phyloP scores from a whole-genome alignment of 208 protist genomes.

The Novymonas esmeraldas region DNA sequence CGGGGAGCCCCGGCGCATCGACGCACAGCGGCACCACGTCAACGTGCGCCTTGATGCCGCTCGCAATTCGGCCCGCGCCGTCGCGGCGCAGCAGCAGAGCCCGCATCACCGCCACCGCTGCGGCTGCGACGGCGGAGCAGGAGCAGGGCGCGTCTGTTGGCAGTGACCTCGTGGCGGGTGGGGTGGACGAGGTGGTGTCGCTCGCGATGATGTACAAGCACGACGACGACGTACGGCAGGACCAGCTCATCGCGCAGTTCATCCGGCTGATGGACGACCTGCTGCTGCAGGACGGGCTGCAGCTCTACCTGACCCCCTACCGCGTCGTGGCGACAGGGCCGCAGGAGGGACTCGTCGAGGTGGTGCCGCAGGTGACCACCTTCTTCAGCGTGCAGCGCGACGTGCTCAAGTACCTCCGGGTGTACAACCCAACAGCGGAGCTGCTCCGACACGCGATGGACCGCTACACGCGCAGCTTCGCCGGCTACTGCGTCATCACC shows the following conservation, averaged over 20 bases:
- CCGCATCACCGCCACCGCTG: conserved; percentile 1
- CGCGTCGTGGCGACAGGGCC: conserved; percentile 86
- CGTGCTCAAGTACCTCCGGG: conserved; percentile 68
- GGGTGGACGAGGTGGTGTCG: conserved; percentile 18
- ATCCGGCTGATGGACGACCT: conserved; percentile 92
- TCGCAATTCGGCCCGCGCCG: conserved; percentile 21
- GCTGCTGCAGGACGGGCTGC: conserved; percentile 92
- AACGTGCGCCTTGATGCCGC: conserved; percentile 12
- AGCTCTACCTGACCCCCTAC: conserved; percentile 95
- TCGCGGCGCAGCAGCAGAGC: neutral
- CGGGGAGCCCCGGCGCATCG: neutral
- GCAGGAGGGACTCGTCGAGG: conserved; percentile 81
- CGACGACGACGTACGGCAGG: conserved; percentile 97
- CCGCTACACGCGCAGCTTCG: conserved; percentile 96
- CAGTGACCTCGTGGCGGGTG: conserved; percentile 7
- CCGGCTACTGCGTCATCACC: conserved; percentile 97
- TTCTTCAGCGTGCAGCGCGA: conserved; percentile 81
- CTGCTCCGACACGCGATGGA: conserved; percentile 79
- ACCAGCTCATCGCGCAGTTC: conserved; percentile 97
- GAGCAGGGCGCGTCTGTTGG: neutral
- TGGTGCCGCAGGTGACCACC: conserved; percentile 85
- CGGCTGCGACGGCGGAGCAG: neutral
- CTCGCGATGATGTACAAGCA: conserved; percentile 92
- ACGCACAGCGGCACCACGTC: conserved; percentile 4
- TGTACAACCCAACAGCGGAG: conserved; percentile 75